Conservation (phyloP, 768 basidiomycete species). For the Coprinopsis sp. region DNA sequence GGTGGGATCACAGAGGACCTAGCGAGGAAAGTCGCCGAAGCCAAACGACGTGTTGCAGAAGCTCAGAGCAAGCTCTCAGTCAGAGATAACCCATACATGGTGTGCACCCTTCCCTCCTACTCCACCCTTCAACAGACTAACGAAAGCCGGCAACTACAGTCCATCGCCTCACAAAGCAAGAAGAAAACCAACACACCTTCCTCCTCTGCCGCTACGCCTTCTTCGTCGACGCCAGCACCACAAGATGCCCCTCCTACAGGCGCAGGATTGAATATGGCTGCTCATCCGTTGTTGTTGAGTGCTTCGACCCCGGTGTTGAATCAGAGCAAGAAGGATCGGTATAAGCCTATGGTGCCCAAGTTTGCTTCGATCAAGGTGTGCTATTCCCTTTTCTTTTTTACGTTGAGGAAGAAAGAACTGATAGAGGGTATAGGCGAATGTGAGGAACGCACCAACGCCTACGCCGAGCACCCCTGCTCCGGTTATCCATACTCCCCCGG, state of each 20-base stretch:
- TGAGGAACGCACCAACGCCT: slow-evolving; percentile 64
- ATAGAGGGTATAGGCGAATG: slow-evolving; percentile 59
- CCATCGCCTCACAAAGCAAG: slow-evolving; percentile 50
- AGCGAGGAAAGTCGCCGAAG: slow-evolving; percentile 72
- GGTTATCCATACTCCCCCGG: slow-evolving; percentile 27
- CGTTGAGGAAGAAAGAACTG: no score
- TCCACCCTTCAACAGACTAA: not conserved
- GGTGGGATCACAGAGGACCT: slow-evolving; percentile 55
- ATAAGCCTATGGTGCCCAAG: slow-evolving; percentile 99
- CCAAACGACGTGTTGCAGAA: slow-evolving; percentile 78
- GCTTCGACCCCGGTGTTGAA: slow-evolving; percentile 56
- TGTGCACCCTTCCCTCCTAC: slow-evolving; percentile 25
- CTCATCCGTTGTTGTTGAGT: slow-evolving; percentile 80
- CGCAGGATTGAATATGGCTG: slow-evolving; percentile 84
- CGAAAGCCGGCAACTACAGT: slow-evolving; percentile 27
- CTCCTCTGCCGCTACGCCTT: not conserved
- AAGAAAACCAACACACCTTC: slow-evolving; percentile 45
- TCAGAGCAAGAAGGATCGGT: slow-evolving; percentile 84
- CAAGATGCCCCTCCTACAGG: slow-evolving; percentile 53
- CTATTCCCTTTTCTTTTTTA: not conserved
- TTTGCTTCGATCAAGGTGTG: slow-evolving; percentile 82
- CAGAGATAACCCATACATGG: slow-evolving; percentile 88
- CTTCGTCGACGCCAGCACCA: slow-evolving; percentile 1
- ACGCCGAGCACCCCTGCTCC: slow-evolving; percentile 34
- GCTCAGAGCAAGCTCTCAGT: slow-evolving; percentile 71